Evolutionary conservation across 2,329 filamentous ascomycete species (phyloP).

Genomic region (Aspergillus arachidicola): DNA sequence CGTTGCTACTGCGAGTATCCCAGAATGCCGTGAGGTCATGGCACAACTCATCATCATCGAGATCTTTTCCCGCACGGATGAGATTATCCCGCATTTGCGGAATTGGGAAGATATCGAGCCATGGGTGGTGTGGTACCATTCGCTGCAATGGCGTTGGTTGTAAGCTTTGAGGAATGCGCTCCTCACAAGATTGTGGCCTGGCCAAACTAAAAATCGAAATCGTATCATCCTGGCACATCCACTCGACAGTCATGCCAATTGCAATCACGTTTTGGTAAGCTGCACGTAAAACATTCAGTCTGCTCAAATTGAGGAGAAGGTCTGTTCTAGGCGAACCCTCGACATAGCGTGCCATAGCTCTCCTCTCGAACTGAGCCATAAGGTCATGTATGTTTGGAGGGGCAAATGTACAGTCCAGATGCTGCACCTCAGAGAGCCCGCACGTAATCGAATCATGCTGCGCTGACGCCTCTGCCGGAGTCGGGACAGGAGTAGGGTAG

Average conservation of each 20-base stretch:
- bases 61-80: constrained; percentile 28
- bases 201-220: not conserved
- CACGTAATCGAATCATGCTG: not conserved
- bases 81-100: constrained; percentile 39
- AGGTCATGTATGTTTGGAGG: not conserved
- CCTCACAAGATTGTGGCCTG: not conserved
- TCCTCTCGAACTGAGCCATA: not conserved
- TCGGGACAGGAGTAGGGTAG: not conserved
- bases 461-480: not conserved
- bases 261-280: constrained; percentile 15
- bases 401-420: not conserved
- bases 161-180: not conserved
- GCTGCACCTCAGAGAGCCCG: not conserved
- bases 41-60: constrained; percentile 45
- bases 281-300: constrained; percentile 31
- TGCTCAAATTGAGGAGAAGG: constrained; percentile 29
- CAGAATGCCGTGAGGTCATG: constrained; percentile 35
- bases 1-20: constrained; percentile 21
- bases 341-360: constrained; percentile 10
- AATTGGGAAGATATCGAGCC: not conserved
- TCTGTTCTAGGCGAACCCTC: constrained; percentile 21
- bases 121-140: not conserved
- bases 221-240: not conserved
- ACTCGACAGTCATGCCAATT: not conserved
- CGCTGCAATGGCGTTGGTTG: not conserved